Evolutionary conservation across 2,329 filamentous ascomycete species (phyloP).

Genomic region (Fusarium incarnatum): DNA sequence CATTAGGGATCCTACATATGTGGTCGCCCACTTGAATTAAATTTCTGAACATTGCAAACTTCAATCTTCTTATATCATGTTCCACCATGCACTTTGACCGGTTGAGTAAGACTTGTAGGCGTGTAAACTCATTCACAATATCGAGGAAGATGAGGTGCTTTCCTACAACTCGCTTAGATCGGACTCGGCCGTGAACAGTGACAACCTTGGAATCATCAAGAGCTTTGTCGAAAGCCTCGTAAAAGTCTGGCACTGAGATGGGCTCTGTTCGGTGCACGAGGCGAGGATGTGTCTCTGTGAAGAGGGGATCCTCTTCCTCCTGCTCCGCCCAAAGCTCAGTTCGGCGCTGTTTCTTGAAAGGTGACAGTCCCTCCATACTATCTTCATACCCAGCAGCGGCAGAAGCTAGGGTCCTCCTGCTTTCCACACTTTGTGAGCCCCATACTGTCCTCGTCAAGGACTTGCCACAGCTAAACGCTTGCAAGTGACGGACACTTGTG

Average conservation of each 20-base stretch:
- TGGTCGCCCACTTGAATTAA: constrained; percentile 84
- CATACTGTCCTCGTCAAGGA: constrained; percentile 27
- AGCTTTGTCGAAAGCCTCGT: constrained; percentile 47
- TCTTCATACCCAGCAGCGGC: constrained; percentile 35
- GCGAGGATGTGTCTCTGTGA: constrained; percentile 53
- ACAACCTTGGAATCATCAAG: constrained; percentile 46
- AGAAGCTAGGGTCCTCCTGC: constrained; percentile 40
- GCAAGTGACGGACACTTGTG: constrained; percentile 26
- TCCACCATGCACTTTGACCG: constrained; percentile 61
- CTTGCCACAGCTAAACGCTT: constrained; percentile 12
- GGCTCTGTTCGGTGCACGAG: constrained; percentile 44
- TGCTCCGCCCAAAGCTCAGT: constrained; percentile 50
- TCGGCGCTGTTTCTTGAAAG: constrained; percentile 54
- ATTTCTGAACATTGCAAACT: constrained; percentile 71
- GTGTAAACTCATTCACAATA: constrained; percentile 77
- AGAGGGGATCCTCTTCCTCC: constrained; percentile 52
- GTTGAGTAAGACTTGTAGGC: constrained; percentile 82
- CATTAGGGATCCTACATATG: constrained; percentile 71
- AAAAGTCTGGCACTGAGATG: constrained; percentile 52
- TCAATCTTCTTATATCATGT: constrained; percentile 51
- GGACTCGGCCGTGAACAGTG: constrained; percentile 72
- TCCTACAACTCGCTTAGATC: constrained; percentile 76
- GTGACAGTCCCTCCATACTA: constrained; percentile 46
- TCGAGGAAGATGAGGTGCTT: constrained; percentile 88
- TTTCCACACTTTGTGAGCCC: constrained; percentile 8